These are phyloP conservation scores for Poa pratensis DNA, from an alignment of 176 grass and related monocot genomes.

Conservation along the genomic window DNA sequence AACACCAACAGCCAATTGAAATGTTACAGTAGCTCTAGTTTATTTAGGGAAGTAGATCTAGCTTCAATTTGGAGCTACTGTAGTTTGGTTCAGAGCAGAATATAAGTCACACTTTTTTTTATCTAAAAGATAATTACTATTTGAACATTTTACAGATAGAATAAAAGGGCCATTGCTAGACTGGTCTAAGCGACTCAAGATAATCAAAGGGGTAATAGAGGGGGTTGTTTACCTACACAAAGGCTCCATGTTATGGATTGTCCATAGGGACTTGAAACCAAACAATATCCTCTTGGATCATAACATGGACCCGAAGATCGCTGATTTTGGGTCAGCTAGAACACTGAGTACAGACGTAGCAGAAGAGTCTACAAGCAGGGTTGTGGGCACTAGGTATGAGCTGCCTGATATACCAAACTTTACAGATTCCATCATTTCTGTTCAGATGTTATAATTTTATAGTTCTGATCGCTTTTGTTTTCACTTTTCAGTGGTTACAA, in stretches of 20 bases:
- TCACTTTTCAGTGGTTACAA: conserved; percentile 49
- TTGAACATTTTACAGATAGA: conserved; percentile 25
- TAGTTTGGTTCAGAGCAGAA: not conserved
- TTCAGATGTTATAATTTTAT: not conserved
- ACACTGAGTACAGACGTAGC: conserved; percentile 34
- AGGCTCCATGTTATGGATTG: conserved; percentile 33
- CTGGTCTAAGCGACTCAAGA: conserved; percentile 40
- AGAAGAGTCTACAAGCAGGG: conserved; percentile 21
- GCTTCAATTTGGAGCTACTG: not conserved
- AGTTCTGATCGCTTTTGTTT: not conserved
- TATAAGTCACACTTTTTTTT: not conserved
- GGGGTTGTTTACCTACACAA: conserved; percentile 49
- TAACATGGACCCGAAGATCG: conserved; percentile 40
- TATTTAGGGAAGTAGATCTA: too few species aligned
- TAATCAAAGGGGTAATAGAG: conserved; percentile 37
- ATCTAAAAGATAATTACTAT: not conserved
- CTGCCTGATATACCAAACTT: not conserved
- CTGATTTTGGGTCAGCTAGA: conserved; percentile 46
- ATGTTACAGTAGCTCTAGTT: not conserved
- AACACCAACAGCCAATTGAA: not conserved
- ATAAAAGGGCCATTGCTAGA: not conserved
- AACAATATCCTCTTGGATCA: conserved; percentile 36
- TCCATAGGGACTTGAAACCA: conserved; percentile 46
- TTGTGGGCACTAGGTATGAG: conserved; percentile 49
- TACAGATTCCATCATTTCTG: not conserved